These are phyloP conservation scores for Coccomyxa sp. DNA, from an alignment of 139 green algal genomes.

Conservation along the genomic window DNA sequence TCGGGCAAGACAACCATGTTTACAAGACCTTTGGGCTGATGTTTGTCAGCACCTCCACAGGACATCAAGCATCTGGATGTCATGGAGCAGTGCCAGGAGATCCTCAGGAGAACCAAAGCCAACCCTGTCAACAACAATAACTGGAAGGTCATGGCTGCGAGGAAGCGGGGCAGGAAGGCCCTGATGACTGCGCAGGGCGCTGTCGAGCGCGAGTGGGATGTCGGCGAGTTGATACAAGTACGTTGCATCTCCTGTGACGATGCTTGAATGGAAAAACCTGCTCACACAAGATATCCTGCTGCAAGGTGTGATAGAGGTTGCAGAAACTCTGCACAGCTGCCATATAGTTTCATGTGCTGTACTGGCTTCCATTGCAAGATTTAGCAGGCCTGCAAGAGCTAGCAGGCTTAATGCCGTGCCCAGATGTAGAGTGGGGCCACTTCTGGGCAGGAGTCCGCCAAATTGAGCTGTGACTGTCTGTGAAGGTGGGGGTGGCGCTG, in stretches of 20 bases:
- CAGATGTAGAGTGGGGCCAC: no score
- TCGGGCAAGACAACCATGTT: no score
- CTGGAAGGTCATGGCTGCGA: not conserved
- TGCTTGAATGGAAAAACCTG: not conserved
- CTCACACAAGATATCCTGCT: not conserved
- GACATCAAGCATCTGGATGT: no score
- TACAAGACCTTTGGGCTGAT: no score
- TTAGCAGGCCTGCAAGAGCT: not conserved
- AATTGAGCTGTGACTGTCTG: no score
- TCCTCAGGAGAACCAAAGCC: no score
- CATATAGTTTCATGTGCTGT: not conserved
- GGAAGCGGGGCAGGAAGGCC: not conserved
- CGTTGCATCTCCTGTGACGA: not conserved
- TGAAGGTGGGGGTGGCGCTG: slow-evolving; percentile 12
- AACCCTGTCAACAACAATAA: no score
- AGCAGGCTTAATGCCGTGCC: not conserved
- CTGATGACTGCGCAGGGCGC: not conserved
- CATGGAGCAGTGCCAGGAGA: no score
- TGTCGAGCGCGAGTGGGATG: not conserved
- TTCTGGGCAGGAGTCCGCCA: no score
- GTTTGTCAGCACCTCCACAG: no score
- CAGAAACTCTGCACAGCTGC: not conserved
- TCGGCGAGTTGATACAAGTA: not conserved
- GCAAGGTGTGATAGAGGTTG: not conserved
- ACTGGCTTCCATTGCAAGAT: not conserved